Evolutionary conservation across 176 grass and related monocot species (phyloP).

Genomic region (Urochloa ruziziensis): DNA sequence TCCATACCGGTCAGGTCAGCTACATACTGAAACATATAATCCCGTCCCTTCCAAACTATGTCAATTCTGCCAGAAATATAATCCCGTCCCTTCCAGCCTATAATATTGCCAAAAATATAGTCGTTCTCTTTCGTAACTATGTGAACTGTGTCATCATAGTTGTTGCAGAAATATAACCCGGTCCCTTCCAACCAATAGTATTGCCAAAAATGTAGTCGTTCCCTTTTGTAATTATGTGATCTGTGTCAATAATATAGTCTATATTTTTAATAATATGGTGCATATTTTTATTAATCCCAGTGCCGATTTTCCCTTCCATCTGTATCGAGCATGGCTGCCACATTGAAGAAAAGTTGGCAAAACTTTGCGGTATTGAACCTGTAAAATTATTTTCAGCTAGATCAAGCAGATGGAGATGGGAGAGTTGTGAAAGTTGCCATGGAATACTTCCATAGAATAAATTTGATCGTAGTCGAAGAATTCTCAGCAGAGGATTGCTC

Average conservation of each 20-base stretch:
- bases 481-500: not conserved
- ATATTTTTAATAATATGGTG: too few relatives aligned
- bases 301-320: not conserved
- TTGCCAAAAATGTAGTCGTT: too few relatives aligned
- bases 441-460: slow-evolving; percentile 29
- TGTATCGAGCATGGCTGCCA: not conserved
- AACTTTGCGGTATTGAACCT: not conserved
- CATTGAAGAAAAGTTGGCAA: not conserved
- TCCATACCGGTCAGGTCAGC: not conserved
- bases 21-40: not conserved
- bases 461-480: slow-evolving; percentile 28
- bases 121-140: too few relatives aligned
- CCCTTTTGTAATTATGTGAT: too few relatives aligned
- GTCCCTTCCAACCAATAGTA: too few relatives aligned
- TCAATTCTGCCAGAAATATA: not conserved
- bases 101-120: too few relatives aligned
- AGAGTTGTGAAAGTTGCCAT: slow-evolving; percentile 16
- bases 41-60: slow-evolving; percentile 2
- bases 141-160: too few relatives aligned
- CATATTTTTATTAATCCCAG: not conserved
- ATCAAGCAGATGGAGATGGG: slow-evolving; percentile 23
- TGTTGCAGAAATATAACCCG: too few relatives aligned
- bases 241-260: too few relatives aligned
- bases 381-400: slow-evolving; percentile 32
- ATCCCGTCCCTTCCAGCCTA: too few relatives aligned